Percentiles rank a stretch among this genome's conserved stretches.
phyloP scores from a whole-genome alignment of 495 filamentous ascomycete genomes.

The Umbilicaria muhlenbergii region DNA sequence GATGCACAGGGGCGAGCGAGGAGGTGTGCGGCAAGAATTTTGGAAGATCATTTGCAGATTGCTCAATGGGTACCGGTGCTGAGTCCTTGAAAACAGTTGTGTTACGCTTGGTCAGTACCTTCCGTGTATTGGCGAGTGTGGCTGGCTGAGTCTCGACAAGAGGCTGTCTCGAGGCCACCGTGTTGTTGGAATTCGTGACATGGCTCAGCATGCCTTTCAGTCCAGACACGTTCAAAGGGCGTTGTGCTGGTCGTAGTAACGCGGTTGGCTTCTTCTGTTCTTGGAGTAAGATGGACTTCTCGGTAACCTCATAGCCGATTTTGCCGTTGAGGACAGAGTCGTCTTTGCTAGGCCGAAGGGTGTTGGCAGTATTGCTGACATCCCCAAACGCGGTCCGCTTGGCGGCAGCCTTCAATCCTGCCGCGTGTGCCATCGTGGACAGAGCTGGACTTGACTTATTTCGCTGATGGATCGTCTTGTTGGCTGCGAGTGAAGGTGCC shows the following conservation, averaged over 20 bases:
- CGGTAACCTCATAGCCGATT: conserved; percentile 22
- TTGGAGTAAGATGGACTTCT: conserved; percentile 24
- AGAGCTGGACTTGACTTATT: conserved; percentile 69
- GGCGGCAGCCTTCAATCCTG: conserved; percentile 46
- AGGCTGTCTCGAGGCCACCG: conserved; percentile 19
- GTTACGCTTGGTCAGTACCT: conserved; percentile 40
- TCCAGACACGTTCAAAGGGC: conserved; percentile 36
- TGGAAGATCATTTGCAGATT: background rate
- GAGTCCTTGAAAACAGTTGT: conserved; percentile 52
- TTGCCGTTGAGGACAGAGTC: conserved; percentile 36
- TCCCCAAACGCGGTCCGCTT: conserved; percentile 71
- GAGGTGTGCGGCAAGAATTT: background rate
- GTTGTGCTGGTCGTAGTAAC: conserved; percentile 48
- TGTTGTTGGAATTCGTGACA: conserved; percentile 19
- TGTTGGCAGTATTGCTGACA: conserved; percentile 54
- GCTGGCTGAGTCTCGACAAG: conserved; percentile 12
- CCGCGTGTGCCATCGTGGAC: conserved; percentile 35
- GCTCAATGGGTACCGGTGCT: conserved; percentile 5
- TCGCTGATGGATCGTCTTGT: conserved; percentile 55
- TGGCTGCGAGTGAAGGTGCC: conserved; percentile 29
- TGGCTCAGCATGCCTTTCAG: conserved; percentile 31
- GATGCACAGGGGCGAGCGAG: conserved; percentile 13
- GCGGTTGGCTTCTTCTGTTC: conserved; percentile 31
- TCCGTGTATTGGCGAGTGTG: conserved; percentile 21
- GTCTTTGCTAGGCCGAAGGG: conserved; percentile 31